Base-by-base conservation (phyloP, 805 yeast genomes). In the Suhomyces kilbournensis region DNA sequence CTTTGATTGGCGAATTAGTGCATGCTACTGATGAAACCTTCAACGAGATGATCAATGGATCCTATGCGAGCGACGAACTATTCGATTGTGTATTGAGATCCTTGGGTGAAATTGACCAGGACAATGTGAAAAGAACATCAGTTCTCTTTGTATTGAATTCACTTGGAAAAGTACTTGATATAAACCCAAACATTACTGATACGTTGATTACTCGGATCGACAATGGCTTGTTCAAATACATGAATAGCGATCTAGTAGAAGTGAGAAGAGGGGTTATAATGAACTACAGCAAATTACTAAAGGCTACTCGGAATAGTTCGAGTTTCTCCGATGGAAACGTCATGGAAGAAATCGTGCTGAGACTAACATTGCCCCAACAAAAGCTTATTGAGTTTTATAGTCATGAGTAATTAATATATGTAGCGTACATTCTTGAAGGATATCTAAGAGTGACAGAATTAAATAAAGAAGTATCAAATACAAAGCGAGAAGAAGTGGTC, bases 321-420 rank as follows among this genome's bases (percentile, higher is more conserved):
- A 55, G 43, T 15, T 50, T 39, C 12, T 28, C 57, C 6, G 48
- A 48, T 7, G 60, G 56, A 19, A 47, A 50, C 17, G 47, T 47
- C 3, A 60, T 67, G 53, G 65, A 62, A 38, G 54, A 60, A 23
- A 63, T 79, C 3, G 65, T 80, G 55, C 67, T 62, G 32, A 70
- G 67, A 51, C 61, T 81, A 38, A 65, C 76, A 15, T 52, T 60
- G 2, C 70, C 81, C 1, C 85, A 81, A 52, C 66, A 64, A 49
- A 78, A 74, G 54, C 62, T 82, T 47, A 72, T 81, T 14, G 78
- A 79, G 51, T 75, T 76, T 55, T 81, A 79, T 60, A 68, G 72
- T 50, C 60, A 61, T 7, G 48, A 46, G 23, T 46, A 23, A 20
- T 17, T n/a, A 15, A 34, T 7, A n/a, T 7, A n/a, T 34, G 10